phyloP scores from a whole-genome alignment of 371 early-diverging fungal species.

The Mucor racemosus region DNA sequence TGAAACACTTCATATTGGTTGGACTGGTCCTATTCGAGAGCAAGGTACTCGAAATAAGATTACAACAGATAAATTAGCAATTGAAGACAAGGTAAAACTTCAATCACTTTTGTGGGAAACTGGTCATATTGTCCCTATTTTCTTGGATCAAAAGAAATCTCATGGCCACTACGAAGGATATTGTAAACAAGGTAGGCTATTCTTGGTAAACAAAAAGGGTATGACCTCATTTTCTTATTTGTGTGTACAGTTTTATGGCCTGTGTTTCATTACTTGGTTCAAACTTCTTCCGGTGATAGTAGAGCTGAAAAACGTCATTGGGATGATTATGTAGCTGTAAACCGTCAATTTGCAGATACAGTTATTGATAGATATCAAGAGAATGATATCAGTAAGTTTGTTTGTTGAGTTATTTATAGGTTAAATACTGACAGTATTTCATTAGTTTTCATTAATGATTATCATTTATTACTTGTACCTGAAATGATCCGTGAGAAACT shows the following conservation, averaged over 20 bases:
- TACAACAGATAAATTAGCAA: conserved; percentile 34
- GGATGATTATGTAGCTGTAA: conserved; percentile 89
- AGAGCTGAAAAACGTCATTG: conserved; percentile 75
- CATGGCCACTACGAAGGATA: conserved; percentile 90
- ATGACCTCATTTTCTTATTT: conserved; percentile 2
- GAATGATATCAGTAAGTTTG: conserved; percentile 82
- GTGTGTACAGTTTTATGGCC: conserved; percentile 87
- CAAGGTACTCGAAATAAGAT: conserved; percentile 38
- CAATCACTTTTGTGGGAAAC: conserved; percentile 51
- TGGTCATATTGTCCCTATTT: conserved; percentile 74
- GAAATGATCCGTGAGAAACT: conserved; percentile 79
- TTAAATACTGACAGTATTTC: background rate
- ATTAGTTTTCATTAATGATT: conserved; percentile 97
- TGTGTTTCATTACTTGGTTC: conserved; percentile 93
- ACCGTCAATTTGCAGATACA: conserved; percentile 85
- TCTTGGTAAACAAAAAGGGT: conserved; percentile 1
- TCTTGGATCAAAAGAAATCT: conserved; percentile 67
- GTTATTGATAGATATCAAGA: conserved; percentile 75
- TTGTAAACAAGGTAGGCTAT: conserved; percentile 79
- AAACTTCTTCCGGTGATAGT: conserved; percentile 71
- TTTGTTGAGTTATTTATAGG: no score
- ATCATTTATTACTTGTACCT: conserved; percentile 95
- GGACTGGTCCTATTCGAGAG: conserved; percentile 65
- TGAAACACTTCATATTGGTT: conserved; percentile 73
- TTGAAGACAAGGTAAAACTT: conserved; percentile 48